Percentiles rank a stretch among this genome's conserved stretches.
Evolutionary conservation across 116 monocot genomes (phyloP).

Genomic region (Zostera marina): DNA sequence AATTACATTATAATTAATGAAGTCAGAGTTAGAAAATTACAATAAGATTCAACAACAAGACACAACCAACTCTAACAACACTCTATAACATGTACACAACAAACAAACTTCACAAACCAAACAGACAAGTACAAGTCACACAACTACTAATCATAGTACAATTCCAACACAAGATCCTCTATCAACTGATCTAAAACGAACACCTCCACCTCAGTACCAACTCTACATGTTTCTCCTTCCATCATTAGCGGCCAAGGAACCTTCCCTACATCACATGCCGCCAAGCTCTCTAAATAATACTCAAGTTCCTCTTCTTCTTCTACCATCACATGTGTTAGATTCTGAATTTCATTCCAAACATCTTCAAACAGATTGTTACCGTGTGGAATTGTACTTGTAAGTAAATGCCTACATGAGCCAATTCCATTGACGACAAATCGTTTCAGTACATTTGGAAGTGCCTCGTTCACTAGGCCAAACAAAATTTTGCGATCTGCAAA

Average conservation of each 20-base stretch:
- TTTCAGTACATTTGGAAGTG: conserved; percentile 14
- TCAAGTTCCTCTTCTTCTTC: conserved; percentile 8
- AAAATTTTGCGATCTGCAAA: conserved; percentile 23
- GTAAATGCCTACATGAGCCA: conserved; percentile 10
- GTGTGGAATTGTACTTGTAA: not conserved
- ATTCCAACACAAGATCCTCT: conserved; percentile 24
- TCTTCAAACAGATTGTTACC: conserved; percentile 30
- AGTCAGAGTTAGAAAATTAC: not conserved
- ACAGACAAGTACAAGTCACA: too few species aligned
- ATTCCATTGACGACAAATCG: not conserved
- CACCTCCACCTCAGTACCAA: conserved; percentile 25
- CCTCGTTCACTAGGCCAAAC: conserved; percentile 55
- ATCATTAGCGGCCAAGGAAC: conserved; percentile 9
- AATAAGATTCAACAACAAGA: not conserved
- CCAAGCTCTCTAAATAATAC: conserved; percentile 23
- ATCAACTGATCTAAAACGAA: conserved; percentile 32
- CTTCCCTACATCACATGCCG: conserved; percentile 21
- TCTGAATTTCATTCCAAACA: conserved; percentile 30
- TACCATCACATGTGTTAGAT: conserved; percentile 1
- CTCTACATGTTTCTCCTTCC: conserved; percentile 18
- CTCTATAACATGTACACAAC: not conserved
- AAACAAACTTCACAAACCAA: conserved; percentile 5
- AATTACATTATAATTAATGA: not conserved
- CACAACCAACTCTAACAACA: too few species aligned
- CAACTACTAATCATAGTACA: conserved; percentile 1